Evolutionary conservation across 2,329 filamentous ascomycete genomes (phyloP).

Genomic region (Camptophora hylomeconis): DNA sequence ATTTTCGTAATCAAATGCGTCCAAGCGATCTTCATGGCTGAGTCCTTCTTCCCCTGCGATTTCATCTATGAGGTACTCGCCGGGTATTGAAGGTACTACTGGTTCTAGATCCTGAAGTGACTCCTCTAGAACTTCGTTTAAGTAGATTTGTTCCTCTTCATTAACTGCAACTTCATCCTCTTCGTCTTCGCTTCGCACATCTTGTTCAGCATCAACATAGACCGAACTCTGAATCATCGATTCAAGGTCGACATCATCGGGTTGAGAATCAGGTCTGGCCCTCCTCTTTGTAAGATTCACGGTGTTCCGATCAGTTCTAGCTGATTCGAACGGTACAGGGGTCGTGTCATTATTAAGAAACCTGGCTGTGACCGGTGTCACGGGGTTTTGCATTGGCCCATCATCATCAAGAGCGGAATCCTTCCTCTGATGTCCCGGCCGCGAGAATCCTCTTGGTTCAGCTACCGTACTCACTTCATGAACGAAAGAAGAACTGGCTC

Average conservation of each 20-base stretch:
- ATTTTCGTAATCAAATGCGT: constrained; percentile 92
- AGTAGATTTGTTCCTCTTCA: constrained; percentile 38
- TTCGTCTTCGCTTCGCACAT: constrained; percentile 25
- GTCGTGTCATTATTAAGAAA: constrained; percentile 9
- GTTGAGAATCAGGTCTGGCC: constrained; percentile 13
- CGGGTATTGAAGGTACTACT: constrained; percentile 22
- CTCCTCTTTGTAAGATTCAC: not conserved
- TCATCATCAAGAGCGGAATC: too few species aligned
- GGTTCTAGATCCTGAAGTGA: constrained; percentile 25
- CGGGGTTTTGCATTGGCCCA: too few species aligned
- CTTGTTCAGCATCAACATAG: constrained; percentile 30
- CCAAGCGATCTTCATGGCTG: constrained; percentile 83
- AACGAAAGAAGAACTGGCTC: too few species aligned
- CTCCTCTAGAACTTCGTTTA: constrained; percentile 30
- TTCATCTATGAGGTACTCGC: constrained; percentile 30
- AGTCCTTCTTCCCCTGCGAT: constrained; percentile 42
- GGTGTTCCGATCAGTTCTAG: constrained; percentile 14
- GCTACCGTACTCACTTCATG: too few species aligned
- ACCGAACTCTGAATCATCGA: constrained; percentile 25
- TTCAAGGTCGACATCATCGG: constrained; percentile 20
- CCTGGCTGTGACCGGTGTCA: constrained; percentile 12
- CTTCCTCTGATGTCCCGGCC: too few species aligned
- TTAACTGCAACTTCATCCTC: constrained; percentile 20
- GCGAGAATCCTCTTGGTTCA: too few species aligned
- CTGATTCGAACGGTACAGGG: constrained; percentile 10